Conservation (phyloP, 2,329 filamentous ascomycete species). For the Talaromyces sp. region DNA sequence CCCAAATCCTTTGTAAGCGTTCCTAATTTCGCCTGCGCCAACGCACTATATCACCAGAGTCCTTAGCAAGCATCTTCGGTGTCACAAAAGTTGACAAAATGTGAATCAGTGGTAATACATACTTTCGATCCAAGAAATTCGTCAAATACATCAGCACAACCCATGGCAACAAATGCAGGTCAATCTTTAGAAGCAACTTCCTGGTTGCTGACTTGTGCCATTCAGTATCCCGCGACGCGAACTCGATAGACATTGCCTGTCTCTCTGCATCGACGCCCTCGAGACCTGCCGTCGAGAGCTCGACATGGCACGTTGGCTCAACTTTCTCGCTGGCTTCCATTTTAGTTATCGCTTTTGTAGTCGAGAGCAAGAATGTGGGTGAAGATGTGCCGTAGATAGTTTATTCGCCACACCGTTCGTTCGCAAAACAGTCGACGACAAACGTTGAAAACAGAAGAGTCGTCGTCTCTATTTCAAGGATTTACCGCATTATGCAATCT, state of each 20-base stretch:
- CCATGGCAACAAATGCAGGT: not conserved
- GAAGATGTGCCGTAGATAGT: not conserved
- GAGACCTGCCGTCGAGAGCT: not conserved
- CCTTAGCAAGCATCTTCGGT: not conserved
- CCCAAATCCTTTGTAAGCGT: not conserved
- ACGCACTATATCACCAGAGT: not conserved
- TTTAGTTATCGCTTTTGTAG: not conserved
- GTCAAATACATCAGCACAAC: not conserved
- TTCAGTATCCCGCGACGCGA: not conserved
- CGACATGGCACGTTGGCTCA: not conserved
- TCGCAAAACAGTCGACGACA: not conserved
- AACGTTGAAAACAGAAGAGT: not conserved
- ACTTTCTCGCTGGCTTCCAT: not conserved
- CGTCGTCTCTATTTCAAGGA: not conserved
- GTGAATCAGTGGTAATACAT: not conserved
- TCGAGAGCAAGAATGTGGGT: not conserved
- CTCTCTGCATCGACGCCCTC: not conserved
- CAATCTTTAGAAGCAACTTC: not conserved
- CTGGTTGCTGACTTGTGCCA: not conserved
- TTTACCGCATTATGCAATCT: not conserved
- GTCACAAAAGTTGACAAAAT: not conserved
- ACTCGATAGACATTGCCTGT: not conserved
- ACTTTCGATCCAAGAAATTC: not conserved
- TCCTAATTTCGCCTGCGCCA: not conserved
- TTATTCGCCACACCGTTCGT: not conserved